Base-by-base conservation (phyloP, 495 filamentous ascomycete genomes). In the Glutinoglossum americanum region DNA sequence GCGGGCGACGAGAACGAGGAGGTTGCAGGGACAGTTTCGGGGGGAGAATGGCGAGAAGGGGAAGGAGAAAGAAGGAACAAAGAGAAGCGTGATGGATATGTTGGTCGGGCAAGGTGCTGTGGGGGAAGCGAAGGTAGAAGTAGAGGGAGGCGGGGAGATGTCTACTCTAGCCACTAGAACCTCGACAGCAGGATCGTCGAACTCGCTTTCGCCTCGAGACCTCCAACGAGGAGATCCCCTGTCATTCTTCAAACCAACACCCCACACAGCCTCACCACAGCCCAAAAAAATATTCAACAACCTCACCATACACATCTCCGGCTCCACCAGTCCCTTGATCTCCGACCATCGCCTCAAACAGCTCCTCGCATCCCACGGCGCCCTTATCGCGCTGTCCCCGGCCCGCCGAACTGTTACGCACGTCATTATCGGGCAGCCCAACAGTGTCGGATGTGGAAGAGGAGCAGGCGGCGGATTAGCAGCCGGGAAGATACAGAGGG, bases 311-410 rank as follows among this genome's bases (percentile, higher is more conserved):
- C 92, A 92, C 70, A 76, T 97, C 70, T 94, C 94, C 69, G 90
- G 89, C 56, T 85, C 84, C 55, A 95, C 87, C 0, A 71, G 80
- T 55, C 87, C 90, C 6, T 63, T 76, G 15, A 77, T 98, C 49
- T 89, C 84, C 0, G 89, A 98, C 70, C 85, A 94, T 66, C 80
- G 78, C 63, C 76, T 97, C 51, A 94, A 92, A 69, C 80, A 78
- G 39, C 71, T 94, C 30, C 73, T 97, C 23, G 78, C 76, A 10
- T 69, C 77, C 56, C 74, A 92, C 64, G 92, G 92, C 26, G 92
- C 78, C 0, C 71, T 64, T 33, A 71, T 87, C 45, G 78, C 85
- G 2, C 73, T 85, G 15, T 72, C 76, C 56, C 76, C 94, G 19
- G 80, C 78, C 5, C 77, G 87, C 10, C 76, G 80, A 23, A 73